These are phyloP conservation scores for Kingdonia uniflora DNA, from an alignment of 164 flowering plant genomes.

Conservation along the genomic window DNA sequence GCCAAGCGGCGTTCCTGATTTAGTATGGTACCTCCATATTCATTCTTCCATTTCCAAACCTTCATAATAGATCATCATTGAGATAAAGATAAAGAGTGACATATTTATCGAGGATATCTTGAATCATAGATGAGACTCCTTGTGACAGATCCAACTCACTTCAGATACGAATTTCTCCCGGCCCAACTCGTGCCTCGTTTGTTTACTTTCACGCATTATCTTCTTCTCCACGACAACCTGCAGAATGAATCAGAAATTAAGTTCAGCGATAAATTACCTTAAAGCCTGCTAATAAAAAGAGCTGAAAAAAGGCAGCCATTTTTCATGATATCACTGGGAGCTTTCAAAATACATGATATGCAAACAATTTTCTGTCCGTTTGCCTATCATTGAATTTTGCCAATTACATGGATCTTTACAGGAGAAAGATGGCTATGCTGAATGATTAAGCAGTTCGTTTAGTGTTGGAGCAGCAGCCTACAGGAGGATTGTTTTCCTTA, in stretches of 20 bases:
- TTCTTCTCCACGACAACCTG: conserved; percentile 99
- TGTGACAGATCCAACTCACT: conserved; percentile 35
- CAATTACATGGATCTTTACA: too few relatives aligned
- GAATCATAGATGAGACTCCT: conserved; percentile 1
- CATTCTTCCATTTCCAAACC: conserved; percentile 98
- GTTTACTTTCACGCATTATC: conserved; percentile 71
- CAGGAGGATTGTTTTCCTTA: too few relatives aligned
- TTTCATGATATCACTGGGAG: too few relatives aligned
- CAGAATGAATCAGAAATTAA: conserved; percentile 8
- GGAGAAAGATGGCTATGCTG: too few relatives aligned
- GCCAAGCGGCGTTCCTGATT: conserved; percentile 75
- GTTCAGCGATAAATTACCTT: neutral
- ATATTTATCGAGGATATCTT: too few relatives aligned
- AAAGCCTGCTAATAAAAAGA: too few relatives aligned
- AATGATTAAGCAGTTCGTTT: too few relatives aligned
- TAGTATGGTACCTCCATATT: conserved; percentile 79
- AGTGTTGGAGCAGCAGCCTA: too few relatives aligned
- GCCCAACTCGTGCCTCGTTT: conserved; percentile 88
- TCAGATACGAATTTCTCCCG: conserved; percentile 76
- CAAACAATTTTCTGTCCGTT: too few relatives aligned
- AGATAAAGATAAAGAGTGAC: neutral
- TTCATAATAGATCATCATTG: conserved; percentile 16
- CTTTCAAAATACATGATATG: too few relatives aligned
- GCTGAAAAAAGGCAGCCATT: too few relatives aligned
- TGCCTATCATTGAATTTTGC: too few relatives aligned